Evolutionary conservation across 495 filamentous ascomycete species (phyloP), one percentile per base, ranked within the genome.

Genomic region (Delitschia confertaspora): DNA sequence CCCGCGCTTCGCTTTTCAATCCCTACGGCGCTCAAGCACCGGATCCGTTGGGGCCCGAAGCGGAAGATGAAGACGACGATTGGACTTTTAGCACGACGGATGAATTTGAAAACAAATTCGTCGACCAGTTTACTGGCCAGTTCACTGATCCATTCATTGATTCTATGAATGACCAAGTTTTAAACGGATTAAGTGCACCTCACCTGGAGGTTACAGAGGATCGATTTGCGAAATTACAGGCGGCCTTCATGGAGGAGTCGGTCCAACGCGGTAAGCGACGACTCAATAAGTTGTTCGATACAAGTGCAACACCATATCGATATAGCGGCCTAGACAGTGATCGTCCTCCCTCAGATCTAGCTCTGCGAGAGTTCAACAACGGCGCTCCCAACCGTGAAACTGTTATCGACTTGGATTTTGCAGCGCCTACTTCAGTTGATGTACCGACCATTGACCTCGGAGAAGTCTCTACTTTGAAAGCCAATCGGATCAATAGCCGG

Each of bases 41-140:
- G 17, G 68, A 74, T 61, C 68, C 35, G 54, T 58, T 53, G 14
- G 50, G 30, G 13, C 55, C 55, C 33, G 47, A 67, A 41, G 35
- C 45, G 11, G 58, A 65, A 13, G 56, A 64, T n/a, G 67, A 73
- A 13, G 69, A 74, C 26, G 82, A 88, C 45, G 83, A 89, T 51
- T 95, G 91, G 86, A 94, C 89, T 53, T 95, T 95, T 56, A 88
- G 83, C 57, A 87, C 83, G 0, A 91, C 85, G 0, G 80, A 84
- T 42, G 82, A 78, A 7, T 93, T 94, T 58, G 82, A 93, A 55
- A 71, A 78, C 43, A 45, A 45, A 10, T 51, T 61, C 24, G 41
- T 42, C 6, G 33, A 30, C 6, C 41, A 45, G 16, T 45, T 50
- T 16, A 4, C 35, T 7, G 33, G 29, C 6, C 41, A 45, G 16